Base-by-base conservation (phyloP, 306 rosid genomes). In the Cicer arietinum region DNA sequence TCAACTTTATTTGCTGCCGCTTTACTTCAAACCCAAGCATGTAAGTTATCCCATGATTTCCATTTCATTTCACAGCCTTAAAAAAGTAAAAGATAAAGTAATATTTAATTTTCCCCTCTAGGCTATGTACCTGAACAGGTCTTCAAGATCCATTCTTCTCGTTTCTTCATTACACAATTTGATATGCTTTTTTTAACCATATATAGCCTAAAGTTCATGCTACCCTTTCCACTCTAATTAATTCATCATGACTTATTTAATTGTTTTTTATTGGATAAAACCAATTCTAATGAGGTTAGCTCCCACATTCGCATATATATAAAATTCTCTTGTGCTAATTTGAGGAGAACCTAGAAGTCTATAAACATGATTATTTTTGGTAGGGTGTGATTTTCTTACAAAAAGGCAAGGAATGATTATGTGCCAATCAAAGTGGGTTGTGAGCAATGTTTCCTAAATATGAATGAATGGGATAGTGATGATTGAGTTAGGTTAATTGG, bases 401-500 rank as follows among this genome's bases (percentile, higher is more conserved):
- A 57, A 78, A 77, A 74, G 61, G 73, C 17, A 45, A 50, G 76
- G 77, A 61, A 85, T 84, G 69, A 30, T 30, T 30, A 84, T 82
- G 79, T 70, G 62, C 6, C 79, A 78, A 83, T 77, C 69, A 74
- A 59, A 74, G 67, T 67, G 62, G 73, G 67, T 58, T 74, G 45
- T 63, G 66, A 42, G 60, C 65, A 30, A 79, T 69, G 85, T 81
- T 71, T 56, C 70, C 67, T 18, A 30, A 30, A 30, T 30, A 69
- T 77, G 77, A 78, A 35, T 30, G 79, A 25, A 66, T 70, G 70
- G 80, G 48, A 70, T 70, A 60, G 51, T 73, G 70, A 65, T 78
- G 84, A 72, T 83, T 74, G 81, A 37, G 79, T 83, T 78, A 43
- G 73, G 82, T 82, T 65, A 39, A 83, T 80, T 75, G 83, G 74